Percentiles rank a stretch among this genome's conserved stretches.
phyloP scores from a whole-genome alignment of 2,329 filamentous ascomycete genomes.

The Setomelanomma holmii region DNA sequence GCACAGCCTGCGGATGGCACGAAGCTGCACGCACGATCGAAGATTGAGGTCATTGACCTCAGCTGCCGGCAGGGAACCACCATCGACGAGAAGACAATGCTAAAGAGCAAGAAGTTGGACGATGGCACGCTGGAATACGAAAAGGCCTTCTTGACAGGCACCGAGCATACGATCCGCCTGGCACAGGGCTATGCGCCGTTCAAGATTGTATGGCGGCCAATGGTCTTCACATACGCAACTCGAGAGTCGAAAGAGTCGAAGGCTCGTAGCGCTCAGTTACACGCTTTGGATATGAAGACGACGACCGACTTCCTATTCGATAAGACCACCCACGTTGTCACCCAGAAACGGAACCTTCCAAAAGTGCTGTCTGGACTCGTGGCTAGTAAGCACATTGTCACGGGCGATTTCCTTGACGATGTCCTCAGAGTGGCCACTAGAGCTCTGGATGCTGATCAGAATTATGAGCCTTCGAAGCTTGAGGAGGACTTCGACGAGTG shows the following conservation, averaged over 20 bases:
- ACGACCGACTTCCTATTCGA: conserved; percentile 72
- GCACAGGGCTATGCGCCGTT: conserved; percentile 73
- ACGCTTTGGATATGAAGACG: conserved; percentile 89
- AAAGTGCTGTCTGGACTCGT: conserved; percentile 87
- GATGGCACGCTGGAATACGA: conserved; percentile 36
- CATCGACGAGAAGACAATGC: conserved; percentile 72
- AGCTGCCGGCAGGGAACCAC: conserved; percentile 81
- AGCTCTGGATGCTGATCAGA: conserved; percentile 46
- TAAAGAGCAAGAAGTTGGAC: conserved; percentile 65
- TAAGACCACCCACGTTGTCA: conserved; percentile 85
- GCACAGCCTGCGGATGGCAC: conserved; percentile 72
- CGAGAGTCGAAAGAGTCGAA: conserved; percentile 65
- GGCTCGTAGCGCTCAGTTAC: conserved; percentile 67
- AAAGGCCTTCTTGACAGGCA: conserved; percentile 32
- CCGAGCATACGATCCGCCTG: conserved; percentile 71
- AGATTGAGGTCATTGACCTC: conserved; percentile 77
- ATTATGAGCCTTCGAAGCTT: conserved; percentile 64
- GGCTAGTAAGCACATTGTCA: conserved; percentile 79
- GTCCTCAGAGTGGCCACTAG: conserved; percentile 66
- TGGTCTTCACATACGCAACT: conserved; percentile 83
- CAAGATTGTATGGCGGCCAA: conserved; percentile 77
- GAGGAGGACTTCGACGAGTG: conserved; percentile 79
- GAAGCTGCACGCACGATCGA: conserved; percentile 69
- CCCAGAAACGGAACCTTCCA: conserved; percentile 87
- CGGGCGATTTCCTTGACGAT: conserved; percentile 74